Base-by-base conservation (phyloP, 345 rosid genomes). In the Populus pruinosa region DNA sequence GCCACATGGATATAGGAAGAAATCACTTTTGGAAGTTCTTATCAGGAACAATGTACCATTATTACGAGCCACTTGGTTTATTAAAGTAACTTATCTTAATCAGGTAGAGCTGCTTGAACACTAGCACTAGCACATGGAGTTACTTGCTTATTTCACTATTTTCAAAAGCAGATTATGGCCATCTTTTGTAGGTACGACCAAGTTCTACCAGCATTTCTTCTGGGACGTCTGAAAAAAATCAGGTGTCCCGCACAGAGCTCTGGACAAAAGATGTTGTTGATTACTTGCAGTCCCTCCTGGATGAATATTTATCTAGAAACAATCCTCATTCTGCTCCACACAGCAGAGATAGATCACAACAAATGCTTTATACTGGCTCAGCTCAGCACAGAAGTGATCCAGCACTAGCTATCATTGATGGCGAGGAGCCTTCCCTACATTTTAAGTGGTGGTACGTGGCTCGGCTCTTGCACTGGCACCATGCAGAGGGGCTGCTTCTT, bases 211-310 rank as follows among this genome's bases (percentile, higher is more conserved):
- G 86, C 82, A 84, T 82, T 76, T 87, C 91, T 85, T 91, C 93
- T 50, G 96, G 96, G 73, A 75, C 88, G 66, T 87, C 76, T 44
- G 84, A 81, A 67, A 81, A 77, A 69, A 47, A 44, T 73, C 84
- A 68, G 75, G 27, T 81, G 67, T 69, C 71, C 35, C 95, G 98
- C 47, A 78, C 97, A 67, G 99, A 96, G 82, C 87, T 89, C 53
- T 96, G 98, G 99, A 94, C 98, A 76, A 96, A 90, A 87, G 98
- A 96, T 86, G 91, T 96, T 79, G 85, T 90, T 84, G 98, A 94
- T 25, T 96, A 92, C 80, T 82, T 96, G 85, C 98, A 96, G 81
- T 71, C 66, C 83, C 92, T 96, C 72, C 79, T 94, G 82, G 97
- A 94, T 76, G 99, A 96, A 76, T 81, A 89, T 84, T 83, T 78